These are phyloP conservation scores for Chlorella sp. DNA, from an alignment of 139 green algal genomes.

Conservation along the genomic window DNA sequence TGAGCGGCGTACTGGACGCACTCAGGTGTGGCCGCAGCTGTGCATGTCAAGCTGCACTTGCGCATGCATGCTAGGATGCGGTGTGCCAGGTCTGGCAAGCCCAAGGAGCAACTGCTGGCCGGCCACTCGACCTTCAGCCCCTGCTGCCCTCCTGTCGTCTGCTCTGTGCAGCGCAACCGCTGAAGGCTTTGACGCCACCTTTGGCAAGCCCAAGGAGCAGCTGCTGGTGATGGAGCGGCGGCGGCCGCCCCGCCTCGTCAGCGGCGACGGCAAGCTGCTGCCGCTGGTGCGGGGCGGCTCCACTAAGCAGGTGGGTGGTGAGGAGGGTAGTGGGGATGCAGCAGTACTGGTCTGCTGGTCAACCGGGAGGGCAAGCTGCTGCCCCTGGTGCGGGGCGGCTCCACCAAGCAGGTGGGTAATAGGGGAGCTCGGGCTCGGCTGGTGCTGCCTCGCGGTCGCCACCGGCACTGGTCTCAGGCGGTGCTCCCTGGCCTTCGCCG, in stretches of 20 bases:
- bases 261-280: constrained; percentile 76
- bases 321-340: background rate
- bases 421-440: no score
- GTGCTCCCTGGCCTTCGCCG: no score
- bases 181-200: constrained; percentile 75
- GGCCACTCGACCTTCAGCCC: no score
- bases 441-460: no score
- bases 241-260: constrained; percentile 74
- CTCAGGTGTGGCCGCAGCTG: constrained; percentile 31
- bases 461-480: no score
- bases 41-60: no score
- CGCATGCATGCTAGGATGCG: no score
- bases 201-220: constrained; percentile 48
- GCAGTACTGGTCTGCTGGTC: background rate
- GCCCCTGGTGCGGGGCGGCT: constrained; percentile 33
- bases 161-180: constrained; percentile 34
- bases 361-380: background rate
- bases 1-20: constrained; percentile 80
- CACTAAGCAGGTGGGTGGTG: background rate
- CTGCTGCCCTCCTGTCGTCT: background rate
- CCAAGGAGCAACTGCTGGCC: no score
- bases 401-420: constrained; percentile 15
- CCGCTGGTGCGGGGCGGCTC: constrained; percentile 50
- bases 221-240: constrained; percentile 48
- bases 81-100: constrained; percentile 53